These are phyloP conservation scores for Tetramitus jugosus DNA, from an alignment of 208 protist species.

Conservation along the genomic window DNA sequence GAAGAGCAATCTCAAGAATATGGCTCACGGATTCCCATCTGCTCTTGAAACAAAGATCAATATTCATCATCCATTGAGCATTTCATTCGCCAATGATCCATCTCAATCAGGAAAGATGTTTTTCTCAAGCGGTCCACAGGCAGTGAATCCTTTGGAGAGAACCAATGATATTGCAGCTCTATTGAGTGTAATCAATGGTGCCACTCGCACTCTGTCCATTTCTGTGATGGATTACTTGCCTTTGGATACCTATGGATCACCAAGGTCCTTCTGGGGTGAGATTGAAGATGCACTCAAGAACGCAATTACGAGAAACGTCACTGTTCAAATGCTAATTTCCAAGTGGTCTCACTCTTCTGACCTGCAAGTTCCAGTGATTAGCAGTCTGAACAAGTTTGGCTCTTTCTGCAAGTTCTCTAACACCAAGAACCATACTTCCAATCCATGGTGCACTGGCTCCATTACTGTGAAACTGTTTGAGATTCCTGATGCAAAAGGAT, in stretches of 20 bases:
- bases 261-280: not conserved
- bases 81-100: not conserved
- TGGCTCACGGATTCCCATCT: not conserved
- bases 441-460: not conserved
- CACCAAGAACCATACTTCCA: not conserved
- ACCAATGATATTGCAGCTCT: conserved; percentile 44
- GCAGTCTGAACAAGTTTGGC: conserved; percentile 32
- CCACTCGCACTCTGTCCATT: conserved; percentile 32
- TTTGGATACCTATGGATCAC: conserved; percentile 26
- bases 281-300: not conserved
- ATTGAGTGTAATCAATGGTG: conserved; percentile 32
- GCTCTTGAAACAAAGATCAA: not conserved
- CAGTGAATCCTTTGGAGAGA: conserved; percentile 14
- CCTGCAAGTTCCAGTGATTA: conserved; percentile 27
- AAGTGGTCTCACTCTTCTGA: conserved; percentile 42
- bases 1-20: not conserved
- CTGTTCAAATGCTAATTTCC: conserved; percentile 38
- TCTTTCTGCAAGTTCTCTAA: not conserved
- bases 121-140: not conserved
- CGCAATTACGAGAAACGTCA: conserved; percentile 22
- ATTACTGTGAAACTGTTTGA: conserved; percentile 10
- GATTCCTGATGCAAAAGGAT: conserved; percentile 21
- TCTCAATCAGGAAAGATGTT: not conserved
- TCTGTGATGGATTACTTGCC: conserved; percentile 54
- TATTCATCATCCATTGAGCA: not conserved